These are phyloP conservation scores for Crithidia sp. DNA, from an alignment of 208 protist species.

Conservation along the genomic window DNA sequence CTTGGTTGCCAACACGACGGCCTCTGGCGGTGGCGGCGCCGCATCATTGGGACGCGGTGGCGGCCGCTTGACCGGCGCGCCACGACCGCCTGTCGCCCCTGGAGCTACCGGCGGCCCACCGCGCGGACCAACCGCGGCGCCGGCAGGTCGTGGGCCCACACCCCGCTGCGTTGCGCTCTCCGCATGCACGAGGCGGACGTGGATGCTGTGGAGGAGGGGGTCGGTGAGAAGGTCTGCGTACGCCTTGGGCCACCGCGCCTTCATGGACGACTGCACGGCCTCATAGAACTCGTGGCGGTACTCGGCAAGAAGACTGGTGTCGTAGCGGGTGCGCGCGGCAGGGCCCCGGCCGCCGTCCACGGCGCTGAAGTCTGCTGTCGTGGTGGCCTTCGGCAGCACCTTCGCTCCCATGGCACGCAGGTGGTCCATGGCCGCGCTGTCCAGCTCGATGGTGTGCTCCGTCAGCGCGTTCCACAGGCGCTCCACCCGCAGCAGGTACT, in stretches of 20 bases:
- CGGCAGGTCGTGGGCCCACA: constrained; percentile 1
- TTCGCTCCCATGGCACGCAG: constrained; percentile 10
- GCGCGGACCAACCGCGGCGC: neutral
- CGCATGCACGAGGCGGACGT: constrained; percentile 34
- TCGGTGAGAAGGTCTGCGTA: constrained; percentile 21
- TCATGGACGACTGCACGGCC: constrained; percentile 20
- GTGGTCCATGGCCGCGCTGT: constrained; percentile 11
- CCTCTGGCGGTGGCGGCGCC: constrained; percentile 1
- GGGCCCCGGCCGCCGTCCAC: neutral
- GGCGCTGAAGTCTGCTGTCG: neutral
- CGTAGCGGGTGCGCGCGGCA: constrained; percentile 10
- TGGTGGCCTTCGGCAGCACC: neutral
- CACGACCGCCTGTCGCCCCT: neutral
- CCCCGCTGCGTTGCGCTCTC: constrained; percentile 18
- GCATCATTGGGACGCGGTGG: neutral
- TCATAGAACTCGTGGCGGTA: constrained; percentile 29
- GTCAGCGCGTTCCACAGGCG: constrained; percentile 26
- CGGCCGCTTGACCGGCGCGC: constrained; percentile 4
- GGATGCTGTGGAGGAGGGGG: constrained; percentile 34
- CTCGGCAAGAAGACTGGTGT: constrained; percentile 5
- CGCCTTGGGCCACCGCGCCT: constrained; percentile 6
- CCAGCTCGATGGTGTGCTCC: constrained; percentile 18
- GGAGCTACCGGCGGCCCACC: neutral
- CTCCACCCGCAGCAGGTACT: constrained; percentile 28
- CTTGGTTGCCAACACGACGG: constrained; percentile 16